phyloP scores from a whole-genome alignment of 495 filamentous ascomycete species.

The Penicillium waksmanii region DNA sequence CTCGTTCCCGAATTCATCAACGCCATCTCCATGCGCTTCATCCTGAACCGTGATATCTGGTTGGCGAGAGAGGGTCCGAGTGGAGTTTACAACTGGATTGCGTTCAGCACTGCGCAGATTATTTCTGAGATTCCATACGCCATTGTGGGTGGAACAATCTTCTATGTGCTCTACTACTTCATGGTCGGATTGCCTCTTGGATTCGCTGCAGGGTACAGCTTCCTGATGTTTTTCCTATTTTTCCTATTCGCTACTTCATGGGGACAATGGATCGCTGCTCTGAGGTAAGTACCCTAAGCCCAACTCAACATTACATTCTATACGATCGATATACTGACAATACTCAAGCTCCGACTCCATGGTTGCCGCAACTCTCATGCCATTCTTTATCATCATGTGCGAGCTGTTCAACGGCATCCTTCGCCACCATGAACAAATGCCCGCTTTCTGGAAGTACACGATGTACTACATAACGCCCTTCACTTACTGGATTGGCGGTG shows the following conservation, averaged over 20 bases:
- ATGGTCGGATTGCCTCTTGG: conserved; percentile 64
- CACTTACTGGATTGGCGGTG: conserved; percentile 79
- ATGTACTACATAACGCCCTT: conserved; percentile 84
- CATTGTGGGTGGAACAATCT: conserved; percentile 68
- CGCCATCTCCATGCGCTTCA: conserved; percentile 77
- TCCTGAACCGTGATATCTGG: conserved; percentile 68
- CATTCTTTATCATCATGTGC: conserved; percentile 62
- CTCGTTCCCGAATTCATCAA: conserved; percentile 76
- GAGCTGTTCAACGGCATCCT: conserved; percentile 78
- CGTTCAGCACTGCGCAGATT: conserved; percentile 71
- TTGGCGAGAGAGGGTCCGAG: conserved; percentile 75
- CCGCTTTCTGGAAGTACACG: conserved; percentile 78
- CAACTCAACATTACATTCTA: background rate
- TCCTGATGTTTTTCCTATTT: conserved; percentile 79
- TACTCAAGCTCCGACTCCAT: conserved; percentile 58
- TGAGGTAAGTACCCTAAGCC: conserved; percentile 47
- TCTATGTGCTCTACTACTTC: conserved; percentile 77
- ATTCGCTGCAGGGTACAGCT: conserved; percentile 73
- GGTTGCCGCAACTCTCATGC: conserved; percentile 75
- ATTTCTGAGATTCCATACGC: conserved; percentile 77
- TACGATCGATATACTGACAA: no score
- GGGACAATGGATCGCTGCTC: conserved; percentile 69
- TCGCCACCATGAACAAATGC: conserved; percentile 76
- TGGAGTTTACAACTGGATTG: conserved; percentile 74
- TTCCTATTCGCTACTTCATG: conserved; percentile 77